Evolutionary conservation across 2,329 filamentous ascomycete genomes (phyloP).

Genomic region (Plectosphaerella sp.): DNA sequence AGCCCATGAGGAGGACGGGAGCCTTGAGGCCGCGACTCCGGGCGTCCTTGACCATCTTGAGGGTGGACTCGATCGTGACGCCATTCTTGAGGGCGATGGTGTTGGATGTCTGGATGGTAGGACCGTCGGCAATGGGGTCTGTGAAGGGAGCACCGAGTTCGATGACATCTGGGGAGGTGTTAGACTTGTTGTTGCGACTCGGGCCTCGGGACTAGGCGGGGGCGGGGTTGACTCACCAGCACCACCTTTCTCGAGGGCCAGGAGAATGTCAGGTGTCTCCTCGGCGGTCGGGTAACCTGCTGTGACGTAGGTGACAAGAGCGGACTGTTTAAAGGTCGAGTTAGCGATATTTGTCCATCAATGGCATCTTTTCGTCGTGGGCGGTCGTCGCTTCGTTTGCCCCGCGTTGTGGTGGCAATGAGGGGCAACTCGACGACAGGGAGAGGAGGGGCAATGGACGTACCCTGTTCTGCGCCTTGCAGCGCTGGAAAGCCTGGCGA

Average conservation of each 20-base stretch:
- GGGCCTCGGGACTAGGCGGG: not conserved
- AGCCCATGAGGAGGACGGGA: constrained; percentile 93
- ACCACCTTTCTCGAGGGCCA: constrained; percentile 89
- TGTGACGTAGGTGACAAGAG: constrained; percentile 93
- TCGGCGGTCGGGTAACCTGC: constrained; percentile 84
- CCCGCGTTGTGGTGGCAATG: constrained; percentile 10
- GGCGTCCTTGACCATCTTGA: constrained; percentile 80
- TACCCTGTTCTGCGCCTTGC: constrained; percentile 56
- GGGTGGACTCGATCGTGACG: constrained; percentile 73
- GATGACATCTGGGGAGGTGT: constrained; percentile 66
- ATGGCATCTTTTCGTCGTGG: not conserved
- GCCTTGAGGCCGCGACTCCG: constrained; percentile 71
- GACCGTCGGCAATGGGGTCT: constrained; percentile 95
- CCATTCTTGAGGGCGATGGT: constrained; percentile 84
- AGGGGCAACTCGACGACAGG: constrained; percentile 16
- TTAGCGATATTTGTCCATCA: not conserved
- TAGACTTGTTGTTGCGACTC: not conserved
- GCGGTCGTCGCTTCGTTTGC: not conserved
- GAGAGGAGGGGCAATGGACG: constrained; percentile 17
- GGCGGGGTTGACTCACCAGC: constrained; percentile 54
- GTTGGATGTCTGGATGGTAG: constrained; percentile 94
- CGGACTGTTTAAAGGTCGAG: constrained; percentile 49
- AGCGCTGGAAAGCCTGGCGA: constrained; percentile 54
- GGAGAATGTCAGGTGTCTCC: constrained; percentile 76
- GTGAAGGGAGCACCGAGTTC: constrained; percentile 96